Evolutionary conservation across 1,139 yeast genomes (phyloP).

Genomic region (Geotrichum citri-aurantii): DNA sequence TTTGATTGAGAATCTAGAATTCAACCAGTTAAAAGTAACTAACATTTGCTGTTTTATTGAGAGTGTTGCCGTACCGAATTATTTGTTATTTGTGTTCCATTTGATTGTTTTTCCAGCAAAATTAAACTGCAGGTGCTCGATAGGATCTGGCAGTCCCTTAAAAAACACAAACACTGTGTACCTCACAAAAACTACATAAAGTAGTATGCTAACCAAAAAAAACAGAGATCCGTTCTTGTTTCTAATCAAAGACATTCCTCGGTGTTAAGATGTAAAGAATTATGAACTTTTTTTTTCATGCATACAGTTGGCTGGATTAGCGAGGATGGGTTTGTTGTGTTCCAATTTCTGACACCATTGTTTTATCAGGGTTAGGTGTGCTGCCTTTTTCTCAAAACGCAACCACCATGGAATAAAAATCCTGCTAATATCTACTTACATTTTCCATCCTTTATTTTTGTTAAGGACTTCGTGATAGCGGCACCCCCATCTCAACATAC

Average conservation of each 20-base stretch:
- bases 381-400: conserved; percentile 12
- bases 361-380: conserved; percentile 15
- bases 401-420: conserved; percentile 9
- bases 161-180: neutral
- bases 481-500: neutral
- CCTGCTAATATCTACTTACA: neutral
- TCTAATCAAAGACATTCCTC: neutral
- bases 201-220: neutral
- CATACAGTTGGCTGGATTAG: neutral
- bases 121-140: neutral
- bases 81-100: neutral
- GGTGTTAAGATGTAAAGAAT: neutral
- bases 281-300: neutral
- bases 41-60: neutral
- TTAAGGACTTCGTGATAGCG: neutral
- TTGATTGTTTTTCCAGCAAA: neutral
- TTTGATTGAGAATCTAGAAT: neutral
- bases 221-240: neutral
- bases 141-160: neutral
- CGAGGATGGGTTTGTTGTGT: neutral
- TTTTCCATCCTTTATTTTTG: neutral
- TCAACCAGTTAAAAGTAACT: neutral
- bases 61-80: neutral
- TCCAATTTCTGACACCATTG: neutral
- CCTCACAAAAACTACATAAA: neutral